A percentile compares a stretch with the other conserved stretches of the same genome.
These are phyloP conservation scores for Clitopilus passeckerianus DNA, from an alignment of 768 basidiomycete genomes.

Conservation along the genomic window DNA sequence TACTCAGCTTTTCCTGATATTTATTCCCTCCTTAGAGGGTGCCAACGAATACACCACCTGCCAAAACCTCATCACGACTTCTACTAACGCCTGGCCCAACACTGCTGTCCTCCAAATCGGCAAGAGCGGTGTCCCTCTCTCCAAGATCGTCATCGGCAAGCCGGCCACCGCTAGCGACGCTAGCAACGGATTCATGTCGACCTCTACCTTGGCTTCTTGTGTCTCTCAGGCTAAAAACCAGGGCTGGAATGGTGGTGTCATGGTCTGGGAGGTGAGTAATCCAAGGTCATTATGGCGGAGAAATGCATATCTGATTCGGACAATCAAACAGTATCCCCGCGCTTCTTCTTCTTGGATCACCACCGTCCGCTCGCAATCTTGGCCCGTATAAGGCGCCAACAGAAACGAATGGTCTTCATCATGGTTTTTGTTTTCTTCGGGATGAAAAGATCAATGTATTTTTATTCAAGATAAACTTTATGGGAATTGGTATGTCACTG, in stretches of 20 bases:
- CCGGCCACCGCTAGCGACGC: slow-evolving; percentile 51
- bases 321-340: slow-evolving; percentile 17
- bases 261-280: slow-evolving; percentile 32
- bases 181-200: slow-evolving; percentile 56
- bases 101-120: slow-evolving; percentile 58
- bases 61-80: slow-evolving; percentile 48
- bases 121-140: slow-evolving; percentile 46
- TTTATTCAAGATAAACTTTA: background rate
- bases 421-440: background rate
- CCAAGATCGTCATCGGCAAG: slow-evolving; percentile 77
- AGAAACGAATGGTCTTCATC: background rate
- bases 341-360: slow-evolving; percentile 30
- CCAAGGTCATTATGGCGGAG: background rate
- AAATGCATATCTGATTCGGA: background rate
- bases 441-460: background rate
- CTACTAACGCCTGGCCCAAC: slow-evolving; percentile 57
- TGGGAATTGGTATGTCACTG: background rate
- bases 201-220: slow-evolving; percentile 54
- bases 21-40: slow-evolving; percentile 40
- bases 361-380: slow-evolving; percentile 22
- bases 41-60: slow-evolving; percentile 62
- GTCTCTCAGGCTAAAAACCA: slow-evolving; percentile 51
- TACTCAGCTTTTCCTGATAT: background rate
- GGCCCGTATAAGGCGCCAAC: slow-evolving; percentile 20
- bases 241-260: slow-evolving; percentile 59